Percentiles rank a stretch among this genome's conserved stretches.
phyloP scores from a whole-genome alignment of 352 stramenopile species.

The Pythium phragmiticola region DNA sequence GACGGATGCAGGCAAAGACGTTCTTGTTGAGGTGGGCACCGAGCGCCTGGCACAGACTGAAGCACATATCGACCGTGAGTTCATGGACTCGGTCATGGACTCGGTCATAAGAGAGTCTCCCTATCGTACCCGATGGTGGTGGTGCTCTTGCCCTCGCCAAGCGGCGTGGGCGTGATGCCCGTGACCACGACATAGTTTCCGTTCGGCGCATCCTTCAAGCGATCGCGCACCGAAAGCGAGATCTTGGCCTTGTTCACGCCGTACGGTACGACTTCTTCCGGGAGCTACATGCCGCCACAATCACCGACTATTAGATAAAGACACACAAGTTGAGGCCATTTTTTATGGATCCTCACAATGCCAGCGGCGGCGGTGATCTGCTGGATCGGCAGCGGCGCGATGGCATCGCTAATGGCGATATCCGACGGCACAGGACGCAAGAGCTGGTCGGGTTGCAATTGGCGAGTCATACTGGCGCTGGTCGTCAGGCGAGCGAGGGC shows the following conservation, averaged over 20 bases:
- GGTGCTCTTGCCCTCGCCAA: constrained; percentile 99
- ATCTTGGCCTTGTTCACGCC: constrained; percentile 93
- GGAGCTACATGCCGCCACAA: constrained; percentile 43
- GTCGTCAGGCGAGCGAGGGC: background rate
- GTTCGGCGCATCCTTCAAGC: constrained; percentile 83
- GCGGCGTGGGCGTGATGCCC: constrained; percentile 97
- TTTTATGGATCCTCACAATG: constrained; percentile 43
- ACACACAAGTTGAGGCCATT: background rate
- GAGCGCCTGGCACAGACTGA: constrained; percentile 94
- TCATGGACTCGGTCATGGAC: background rate
- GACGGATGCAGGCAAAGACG: constrained; percentile 96
- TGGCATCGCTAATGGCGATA: constrained; percentile 81
- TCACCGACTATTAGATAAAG: background rate
- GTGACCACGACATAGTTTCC: constrained; percentile 98
- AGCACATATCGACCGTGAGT: constrained; percentile 52
- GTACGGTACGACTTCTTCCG: constrained; percentile 88
- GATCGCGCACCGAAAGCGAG: constrained; percentile 86
- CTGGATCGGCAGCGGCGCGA: constrained; percentile 61
- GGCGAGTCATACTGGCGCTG: constrained; percentile 39
- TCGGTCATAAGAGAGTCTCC: constrained; percentile 25
- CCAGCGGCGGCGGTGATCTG: constrained; percentile 59
- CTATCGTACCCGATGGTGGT: constrained; percentile 92
- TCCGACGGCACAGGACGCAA: constrained; percentile 73
- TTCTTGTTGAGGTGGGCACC: constrained; percentile 92
- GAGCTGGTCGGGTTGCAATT: constrained; percentile 57